Evolutionary conservation across 2,329 filamentous ascomycete species (phyloP).

Genomic region (Talaromyces sp.): DNA sequence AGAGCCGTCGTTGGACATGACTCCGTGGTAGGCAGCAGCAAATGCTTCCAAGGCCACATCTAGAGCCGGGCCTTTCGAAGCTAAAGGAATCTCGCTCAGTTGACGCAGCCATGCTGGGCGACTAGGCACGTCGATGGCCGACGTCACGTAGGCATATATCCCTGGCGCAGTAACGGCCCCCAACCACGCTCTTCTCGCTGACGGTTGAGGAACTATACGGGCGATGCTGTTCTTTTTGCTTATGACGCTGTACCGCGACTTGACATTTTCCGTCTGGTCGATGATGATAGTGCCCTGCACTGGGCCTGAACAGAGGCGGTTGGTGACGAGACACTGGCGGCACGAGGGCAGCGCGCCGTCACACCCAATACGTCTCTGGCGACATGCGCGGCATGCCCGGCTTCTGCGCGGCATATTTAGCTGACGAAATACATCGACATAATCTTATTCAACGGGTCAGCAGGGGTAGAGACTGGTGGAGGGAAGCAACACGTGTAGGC

Average conservation of each 20-base stretch:
- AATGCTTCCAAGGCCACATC: background rate
- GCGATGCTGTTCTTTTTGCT: background rate
- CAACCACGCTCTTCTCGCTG: background rate
- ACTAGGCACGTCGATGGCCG: background rate
- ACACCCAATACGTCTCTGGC: background rate
- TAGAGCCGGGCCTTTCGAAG: background rate
- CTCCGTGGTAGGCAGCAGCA: background rate
- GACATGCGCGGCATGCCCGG: background rate
- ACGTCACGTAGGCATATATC: background rate
- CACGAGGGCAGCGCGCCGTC: background rate
- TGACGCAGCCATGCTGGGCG: background rate
- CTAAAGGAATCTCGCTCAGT: background rate
- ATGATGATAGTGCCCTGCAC: slow-evolving; percentile 3
- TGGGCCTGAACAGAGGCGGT: background rate
- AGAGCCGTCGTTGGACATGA: background rate
- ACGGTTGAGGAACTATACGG: background rate
- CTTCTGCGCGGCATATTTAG: background rate
- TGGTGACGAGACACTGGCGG: slow-evolving; percentile 1
- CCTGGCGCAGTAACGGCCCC: background rate
- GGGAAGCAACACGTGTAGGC: background rate
- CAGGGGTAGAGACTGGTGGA: background rate
- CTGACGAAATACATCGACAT: background rate
- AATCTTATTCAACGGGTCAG: background rate
- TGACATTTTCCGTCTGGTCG: slow-evolving; percentile 1
- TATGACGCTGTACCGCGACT: background rate